Conservation (phyloP, 1,284 basidiomycete species). For the Apiotrichum siamense region DNA sequence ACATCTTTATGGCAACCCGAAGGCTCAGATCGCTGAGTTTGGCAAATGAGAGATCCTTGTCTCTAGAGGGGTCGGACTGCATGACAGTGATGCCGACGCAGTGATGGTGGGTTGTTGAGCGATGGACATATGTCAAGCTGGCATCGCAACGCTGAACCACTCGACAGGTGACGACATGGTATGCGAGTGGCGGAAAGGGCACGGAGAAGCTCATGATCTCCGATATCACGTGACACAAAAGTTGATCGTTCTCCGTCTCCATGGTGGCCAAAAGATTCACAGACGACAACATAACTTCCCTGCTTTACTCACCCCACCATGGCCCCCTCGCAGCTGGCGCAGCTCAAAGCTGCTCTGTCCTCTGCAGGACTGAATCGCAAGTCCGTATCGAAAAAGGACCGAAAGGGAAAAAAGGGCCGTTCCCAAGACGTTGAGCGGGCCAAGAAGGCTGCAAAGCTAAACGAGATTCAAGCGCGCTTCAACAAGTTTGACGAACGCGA, state of each 20-base stretch:
- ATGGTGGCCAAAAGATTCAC: no score
- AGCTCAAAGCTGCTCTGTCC: slow-evolving; percentile 76
- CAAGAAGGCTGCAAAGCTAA: slow-evolving; percentile 70
- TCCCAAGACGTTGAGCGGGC: slow-evolving; percentile 67
- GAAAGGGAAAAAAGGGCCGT: slow-evolving; percentile 57
- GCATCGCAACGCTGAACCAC: no score
- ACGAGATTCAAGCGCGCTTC: slow-evolving; percentile 73
- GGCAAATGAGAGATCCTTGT: slow-evolving; percentile 77
- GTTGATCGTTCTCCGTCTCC: no score
- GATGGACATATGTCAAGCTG: neutral
- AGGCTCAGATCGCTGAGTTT: slow-evolving; percentile 77
- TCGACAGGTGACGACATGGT: no score
- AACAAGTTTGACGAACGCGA: slow-evolving; percentile 93
- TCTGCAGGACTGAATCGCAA: slow-evolving; percentile 66
- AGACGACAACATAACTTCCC: no score
- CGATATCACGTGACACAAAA: no score
- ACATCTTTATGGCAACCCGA: slow-evolving; percentile 84
- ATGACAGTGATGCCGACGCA: slow-evolving; percentile 11
- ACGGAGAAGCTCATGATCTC: no score
- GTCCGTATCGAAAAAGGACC: slow-evolving; percentile 37
- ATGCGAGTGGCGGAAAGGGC: no score
- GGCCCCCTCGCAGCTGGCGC: slow-evolving; percentile 65
- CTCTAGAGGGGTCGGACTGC: slow-evolving; percentile 33
- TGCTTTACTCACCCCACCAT: slow-evolving; percentile 18
- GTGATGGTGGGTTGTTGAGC: neutral